phyloP scores from a whole-genome alignment of 176 grass and related monocot genomes.

The Ampelocalamus luodianensis region DNA sequence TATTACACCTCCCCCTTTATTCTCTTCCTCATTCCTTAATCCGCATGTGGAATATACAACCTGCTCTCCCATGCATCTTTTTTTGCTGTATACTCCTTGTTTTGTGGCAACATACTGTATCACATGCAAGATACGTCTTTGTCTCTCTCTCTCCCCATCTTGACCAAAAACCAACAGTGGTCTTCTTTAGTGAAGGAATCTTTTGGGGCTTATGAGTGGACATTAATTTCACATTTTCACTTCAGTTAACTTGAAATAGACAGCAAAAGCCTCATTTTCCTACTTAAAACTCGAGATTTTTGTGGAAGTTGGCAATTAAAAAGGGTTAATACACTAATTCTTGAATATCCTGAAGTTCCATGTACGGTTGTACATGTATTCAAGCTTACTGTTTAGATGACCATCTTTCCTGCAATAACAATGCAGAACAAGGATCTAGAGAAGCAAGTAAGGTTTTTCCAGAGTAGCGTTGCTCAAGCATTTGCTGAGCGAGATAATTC shows the following conservation, averaged over 20 bases:
- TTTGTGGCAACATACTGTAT: too few relatives aligned
- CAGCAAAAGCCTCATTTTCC: neutral
- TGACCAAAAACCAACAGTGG: too few relatives aligned
- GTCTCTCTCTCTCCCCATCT: too few relatives aligned
- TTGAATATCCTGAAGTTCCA: conserved; percentile 21
- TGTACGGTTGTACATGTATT: neutral
- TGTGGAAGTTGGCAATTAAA: neutral
- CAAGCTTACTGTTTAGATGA: conserved; percentile 3
- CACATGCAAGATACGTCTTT: too few relatives aligned
- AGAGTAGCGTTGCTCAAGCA: conserved; percentile 86
- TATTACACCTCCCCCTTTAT: too few relatives aligned
- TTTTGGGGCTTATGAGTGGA: neutral
- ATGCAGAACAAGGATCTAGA: conserved; percentile 95
- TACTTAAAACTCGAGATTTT: conserved; percentile 18
- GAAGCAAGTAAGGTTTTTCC: conserved; percentile 96
- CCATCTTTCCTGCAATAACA: conserved; percentile 35
- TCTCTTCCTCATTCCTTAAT: too few relatives aligned
- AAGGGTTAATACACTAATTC: neutral
- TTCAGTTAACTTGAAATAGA: neutral
- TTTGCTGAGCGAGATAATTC: conserved; percentile 89
- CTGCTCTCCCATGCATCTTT: too few relatives aligned
- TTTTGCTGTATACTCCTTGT: too few relatives aligned
- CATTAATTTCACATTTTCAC: too few relatives aligned
- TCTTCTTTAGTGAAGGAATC: neutral
- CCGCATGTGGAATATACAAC: too few relatives aligned